phyloP scores from a whole-genome alignment of 176 grass and related monocot species.

The Musa beccarii region DNA sequence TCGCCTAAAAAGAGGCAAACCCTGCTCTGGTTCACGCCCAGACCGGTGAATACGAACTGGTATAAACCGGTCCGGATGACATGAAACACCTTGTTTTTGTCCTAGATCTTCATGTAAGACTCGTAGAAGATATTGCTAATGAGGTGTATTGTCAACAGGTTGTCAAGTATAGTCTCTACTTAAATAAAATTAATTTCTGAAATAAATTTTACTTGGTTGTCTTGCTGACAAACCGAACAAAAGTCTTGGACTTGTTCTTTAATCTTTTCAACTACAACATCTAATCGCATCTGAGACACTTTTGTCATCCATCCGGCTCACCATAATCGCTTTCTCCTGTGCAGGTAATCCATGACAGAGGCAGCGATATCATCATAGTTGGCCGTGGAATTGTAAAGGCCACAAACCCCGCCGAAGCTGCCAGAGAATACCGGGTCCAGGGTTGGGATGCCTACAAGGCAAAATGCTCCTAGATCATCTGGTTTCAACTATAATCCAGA shows the following conservation, averaged over 20 bases:
- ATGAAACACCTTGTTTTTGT: too few relatives aligned
- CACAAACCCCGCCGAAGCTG: conserved; percentile 33
- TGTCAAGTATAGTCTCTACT: too few relatives aligned
- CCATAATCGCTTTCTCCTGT: background rate
- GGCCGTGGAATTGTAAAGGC: conserved; percentile 72
- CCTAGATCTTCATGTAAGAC: too few relatives aligned
- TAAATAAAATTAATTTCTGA: background rate
- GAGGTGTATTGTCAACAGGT: too few relatives aligned
- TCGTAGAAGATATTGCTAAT: too few relatives aligned
- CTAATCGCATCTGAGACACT: too few relatives aligned
- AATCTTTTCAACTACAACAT: background rate
- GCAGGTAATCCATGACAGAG: conserved; percentile 65
- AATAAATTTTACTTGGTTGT: background rate
- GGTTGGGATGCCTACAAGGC: conserved; percentile 71
- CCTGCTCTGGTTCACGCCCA: too few relatives aligned
- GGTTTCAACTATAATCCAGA: background rate
- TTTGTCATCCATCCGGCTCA: background rate
- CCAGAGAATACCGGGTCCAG: conserved; percentile 50
- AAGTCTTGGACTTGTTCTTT: background rate
- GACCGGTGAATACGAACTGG: too few relatives aligned
- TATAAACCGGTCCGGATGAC: too few relatives aligned
- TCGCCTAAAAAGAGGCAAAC: too few relatives aligned
- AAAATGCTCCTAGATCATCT: conserved; percentile 32
- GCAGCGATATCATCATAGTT: conserved; percentile 85
- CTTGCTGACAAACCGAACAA: background rate